Conservation (phyloP, 2,329 filamentous ascomycete species). For the Monilinia fructicola region DNA sequence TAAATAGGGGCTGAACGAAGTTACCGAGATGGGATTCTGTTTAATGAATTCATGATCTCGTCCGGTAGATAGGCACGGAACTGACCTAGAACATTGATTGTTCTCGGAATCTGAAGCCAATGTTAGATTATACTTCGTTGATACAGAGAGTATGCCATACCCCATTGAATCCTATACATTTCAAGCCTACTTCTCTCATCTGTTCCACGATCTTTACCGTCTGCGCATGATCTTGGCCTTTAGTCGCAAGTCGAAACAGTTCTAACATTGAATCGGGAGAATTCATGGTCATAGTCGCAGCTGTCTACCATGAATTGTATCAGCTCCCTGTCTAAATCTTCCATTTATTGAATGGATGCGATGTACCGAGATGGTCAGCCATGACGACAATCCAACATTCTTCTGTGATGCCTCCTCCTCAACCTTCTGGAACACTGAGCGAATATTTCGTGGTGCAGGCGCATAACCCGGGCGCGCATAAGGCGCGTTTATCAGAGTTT, state of each 20-base stretch:
- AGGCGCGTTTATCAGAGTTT: slow-evolving; percentile 70
- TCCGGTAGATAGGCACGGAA: slow-evolving; percentile 64
- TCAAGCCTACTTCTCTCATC: slow-evolving; percentile 73
- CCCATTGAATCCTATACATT: slow-evolving; percentile 78
- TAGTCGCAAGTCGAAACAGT: slow-evolving; percentile 44
- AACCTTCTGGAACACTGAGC: slow-evolving; percentile 63
- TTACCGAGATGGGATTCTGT: slow-evolving; percentile 53
- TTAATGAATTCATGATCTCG: slow-evolving; percentile 54
- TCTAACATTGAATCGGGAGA: slow-evolving; percentile 71
- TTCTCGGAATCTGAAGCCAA: slow-evolving; percentile 61
- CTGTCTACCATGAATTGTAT: slow-evolving; percentile 53
- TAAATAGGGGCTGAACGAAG: not conserved
- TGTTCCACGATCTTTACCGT: slow-evolving; percentile 55
- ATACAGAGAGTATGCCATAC: slow-evolving; percentile 23
- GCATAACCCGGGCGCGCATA: slow-evolving; percentile 65
- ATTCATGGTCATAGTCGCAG: slow-evolving; percentile 83
- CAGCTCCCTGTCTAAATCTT: not conserved
- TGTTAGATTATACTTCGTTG: not conserved
- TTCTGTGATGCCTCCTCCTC: slow-evolving; percentile 60
- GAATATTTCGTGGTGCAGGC: slow-evolving; percentile 62
- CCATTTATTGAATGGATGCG: not conserved
- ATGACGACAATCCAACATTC: slow-evolving; percentile 62
- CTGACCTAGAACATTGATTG: slow-evolving; percentile 77
- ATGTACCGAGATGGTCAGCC: slow-evolving; percentile 64
- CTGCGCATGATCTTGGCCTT: slow-evolving; percentile 32